Evolutionary conservation across 2,329 filamentous ascomycete genomes (phyloP).

Genomic region (Mollisiaceae sp.): DNA sequence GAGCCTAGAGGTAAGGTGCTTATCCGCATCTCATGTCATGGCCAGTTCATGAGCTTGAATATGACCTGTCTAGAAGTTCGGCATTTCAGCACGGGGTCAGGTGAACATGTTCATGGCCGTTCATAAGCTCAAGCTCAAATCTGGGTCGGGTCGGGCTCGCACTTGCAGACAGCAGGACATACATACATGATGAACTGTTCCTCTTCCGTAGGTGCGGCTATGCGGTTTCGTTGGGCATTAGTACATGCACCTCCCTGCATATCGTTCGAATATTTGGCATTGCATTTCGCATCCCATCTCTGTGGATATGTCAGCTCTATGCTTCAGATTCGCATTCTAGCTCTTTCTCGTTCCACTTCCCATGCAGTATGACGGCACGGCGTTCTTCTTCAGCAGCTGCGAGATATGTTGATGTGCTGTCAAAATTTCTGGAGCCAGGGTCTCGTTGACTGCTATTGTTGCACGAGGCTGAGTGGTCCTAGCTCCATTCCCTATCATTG

Average conservation of each 20-base stretch:
- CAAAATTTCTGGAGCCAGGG: not conserved
- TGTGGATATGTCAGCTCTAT: not conserved
- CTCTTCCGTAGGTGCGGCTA: not conserved
- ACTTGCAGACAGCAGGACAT: not conserved
- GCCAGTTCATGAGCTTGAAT: too few species aligned
- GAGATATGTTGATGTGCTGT: too few species aligned
- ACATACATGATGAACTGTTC: constrained; percentile 4
- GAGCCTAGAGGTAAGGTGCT: not conserved
- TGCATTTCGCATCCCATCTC: not conserved
- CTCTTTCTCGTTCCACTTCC: too few species aligned
- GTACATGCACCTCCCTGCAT: not conserved
- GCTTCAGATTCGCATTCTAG: too few species aligned
- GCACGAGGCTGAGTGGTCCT: not conserved
- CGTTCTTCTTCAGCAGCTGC: too few species aligned
- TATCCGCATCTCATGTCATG: not conserved
- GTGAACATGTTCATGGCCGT: not conserved
- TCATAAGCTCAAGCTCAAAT: not conserved
- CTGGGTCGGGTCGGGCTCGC: not conserved
- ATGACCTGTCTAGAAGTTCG: not conserved
- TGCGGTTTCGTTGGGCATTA: not conserved
- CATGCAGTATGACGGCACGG: too few species aligned
- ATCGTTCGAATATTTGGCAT: not conserved
- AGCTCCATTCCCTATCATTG: not conserved
- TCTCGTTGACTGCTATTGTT: not conserved
- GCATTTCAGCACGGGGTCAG: not conserved